phyloP scores from a whole-genome alignment of 768 basidiomycete genomes.

The Termitomyces sp. region DNA sequence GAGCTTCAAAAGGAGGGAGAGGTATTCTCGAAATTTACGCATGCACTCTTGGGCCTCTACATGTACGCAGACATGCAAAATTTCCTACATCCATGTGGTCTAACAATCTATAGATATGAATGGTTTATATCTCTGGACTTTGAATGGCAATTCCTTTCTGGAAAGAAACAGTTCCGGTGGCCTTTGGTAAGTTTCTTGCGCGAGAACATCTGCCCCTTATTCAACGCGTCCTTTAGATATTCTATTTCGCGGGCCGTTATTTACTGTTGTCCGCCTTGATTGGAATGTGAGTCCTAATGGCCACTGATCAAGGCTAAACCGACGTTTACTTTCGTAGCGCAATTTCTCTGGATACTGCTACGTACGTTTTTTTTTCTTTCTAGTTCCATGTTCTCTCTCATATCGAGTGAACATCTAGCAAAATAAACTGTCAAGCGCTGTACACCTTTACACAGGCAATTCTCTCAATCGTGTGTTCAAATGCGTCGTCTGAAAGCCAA shows the following conservation, averaged over 20 bases:
- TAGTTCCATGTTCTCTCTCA: not conserved
- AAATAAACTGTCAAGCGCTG: conserved; percentile 56
- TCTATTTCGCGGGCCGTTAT: conserved; percentile 68
- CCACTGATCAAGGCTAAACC: not conserved
- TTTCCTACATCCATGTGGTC: not conserved
- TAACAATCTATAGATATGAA: conserved; percentile 45
- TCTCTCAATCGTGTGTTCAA: conserved; percentile 1
- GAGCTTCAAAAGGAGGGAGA: conserved; percentile 43
- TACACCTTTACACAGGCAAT: conserved; percentile 59
- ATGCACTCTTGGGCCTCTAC: conserved; percentile 53
- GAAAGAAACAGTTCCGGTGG: conserved; percentile 58
- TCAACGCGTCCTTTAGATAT: conserved; percentile 32
- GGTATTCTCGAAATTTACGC: conserved; percentile 48
- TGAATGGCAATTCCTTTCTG: conserved; percentile 55
- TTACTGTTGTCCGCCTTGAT: conserved; percentile 58
- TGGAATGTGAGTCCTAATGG: conserved; percentile 48
- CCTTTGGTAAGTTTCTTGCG: conserved; percentile 45
- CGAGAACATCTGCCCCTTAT: not conserved
- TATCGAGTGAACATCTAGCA: conserved; percentile 18
- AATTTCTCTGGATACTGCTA: conserved; percentile 44
- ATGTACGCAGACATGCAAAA: conserved; percentile 26
- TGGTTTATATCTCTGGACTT: conserved; percentile 57
- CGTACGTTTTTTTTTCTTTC: conserved; percentile 19
- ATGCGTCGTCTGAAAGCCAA: not conserved
- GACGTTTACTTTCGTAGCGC: conserved; percentile 28